Evolutionary conservation across 2,329 filamentous ascomycete genomes (phyloP).

Genomic region (Pseudocercospora musae): DNA sequence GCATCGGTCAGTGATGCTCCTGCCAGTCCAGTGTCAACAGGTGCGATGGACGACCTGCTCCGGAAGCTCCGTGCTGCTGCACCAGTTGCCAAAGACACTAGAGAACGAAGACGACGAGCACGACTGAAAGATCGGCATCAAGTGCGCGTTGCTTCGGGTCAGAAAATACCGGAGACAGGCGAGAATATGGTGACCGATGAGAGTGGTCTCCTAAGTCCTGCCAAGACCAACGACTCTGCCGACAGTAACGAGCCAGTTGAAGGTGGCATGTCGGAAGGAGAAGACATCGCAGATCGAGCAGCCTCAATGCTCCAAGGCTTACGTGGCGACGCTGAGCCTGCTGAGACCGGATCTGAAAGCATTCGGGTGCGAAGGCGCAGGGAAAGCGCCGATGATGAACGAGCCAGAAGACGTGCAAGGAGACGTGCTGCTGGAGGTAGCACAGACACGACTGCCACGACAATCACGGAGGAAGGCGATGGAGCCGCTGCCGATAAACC

Average conservation of each 20-base stretch:
- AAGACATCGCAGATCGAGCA: constrained; percentile 82
- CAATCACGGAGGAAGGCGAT: constrained; percentile 31
- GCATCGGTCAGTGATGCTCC: constrained; percentile 41
- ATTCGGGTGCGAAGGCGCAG: constrained; percentile 60
- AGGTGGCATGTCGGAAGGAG: constrained; percentile 44
- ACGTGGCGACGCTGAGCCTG: constrained; percentile 55
- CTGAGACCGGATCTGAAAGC: constrained; percentile 29
- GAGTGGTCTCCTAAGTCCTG: constrained; percentile 30
- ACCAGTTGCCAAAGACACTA: constrained; percentile 81
- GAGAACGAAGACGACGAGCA: constrained; percentile 81
- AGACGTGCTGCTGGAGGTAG: constrained; percentile 32
- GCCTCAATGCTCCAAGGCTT: constrained; percentile 81
- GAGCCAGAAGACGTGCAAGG: constrained; percentile 63
- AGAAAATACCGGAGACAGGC: constrained; percentile 71
- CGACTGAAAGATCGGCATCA: constrained; percentile 88
- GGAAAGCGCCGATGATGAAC: constrained; percentile 77
- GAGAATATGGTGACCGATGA: constrained; percentile 32
- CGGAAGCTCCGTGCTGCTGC: constrained; percentile 93
- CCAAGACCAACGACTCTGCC: constrained; percentile 23
- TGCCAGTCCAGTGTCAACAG: constrained; percentile 62
- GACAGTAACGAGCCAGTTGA: constrained; percentile 25
- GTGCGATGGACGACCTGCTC: constrained; percentile 92
- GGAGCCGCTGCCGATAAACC: constrained; percentile 4
- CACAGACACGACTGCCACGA: constrained; percentile 34
- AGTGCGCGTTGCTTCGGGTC: constrained; percentile 82